phyloP scores from a whole-genome alignment of 331 rosid genomes.

The Telfairia occidentalis region DNA sequence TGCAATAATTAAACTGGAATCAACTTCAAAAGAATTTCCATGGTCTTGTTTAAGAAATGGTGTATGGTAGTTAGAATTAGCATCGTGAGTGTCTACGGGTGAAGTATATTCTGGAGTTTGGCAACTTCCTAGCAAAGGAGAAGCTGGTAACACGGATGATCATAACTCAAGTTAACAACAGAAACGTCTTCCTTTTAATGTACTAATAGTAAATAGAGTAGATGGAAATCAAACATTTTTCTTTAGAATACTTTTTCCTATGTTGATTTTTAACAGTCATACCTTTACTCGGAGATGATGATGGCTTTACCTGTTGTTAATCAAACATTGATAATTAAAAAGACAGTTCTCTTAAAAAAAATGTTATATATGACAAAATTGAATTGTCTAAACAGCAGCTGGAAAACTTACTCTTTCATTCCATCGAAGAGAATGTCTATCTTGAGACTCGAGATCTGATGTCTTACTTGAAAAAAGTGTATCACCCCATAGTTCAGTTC shows the following conservation, averaged over 20 bases:
- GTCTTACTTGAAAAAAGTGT: conserved; percentile 30
- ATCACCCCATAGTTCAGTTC: conserved; percentile 42
- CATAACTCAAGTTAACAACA: conserved; percentile 16
- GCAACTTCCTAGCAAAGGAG: conserved; percentile 20
- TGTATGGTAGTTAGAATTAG: conserved; percentile 26
- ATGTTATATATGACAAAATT: neutral
- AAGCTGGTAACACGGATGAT: conserved; percentile 35
- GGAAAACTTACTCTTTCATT: conserved; percentile 44
- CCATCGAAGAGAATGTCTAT: conserved; percentile 18
- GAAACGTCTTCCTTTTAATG: neutral
- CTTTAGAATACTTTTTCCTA: conserved; percentile 22
- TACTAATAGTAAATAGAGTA: neutral
- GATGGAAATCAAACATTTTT: conserved; percentile 32
- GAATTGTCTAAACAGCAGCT: neutral
- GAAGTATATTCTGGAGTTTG: conserved; percentile 29
- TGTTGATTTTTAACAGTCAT: conserved; percentile 31
- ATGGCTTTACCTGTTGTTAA: conserved; percentile 41
- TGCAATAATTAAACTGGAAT: conserved; percentile 37
- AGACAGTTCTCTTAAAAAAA: neutral
- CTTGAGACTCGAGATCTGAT: conserved; percentile 20
- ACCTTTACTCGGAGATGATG: conserved; percentile 23
- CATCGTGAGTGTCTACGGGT: conserved; percentile 24
- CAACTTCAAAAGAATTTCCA: conserved; percentile 32
- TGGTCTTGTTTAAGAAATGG: conserved; percentile 37
- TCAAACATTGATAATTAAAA: neutral